A percentile compares a stretch with the other conserved stretches of the same genome.
These are phyloP conservation scores for Geoglossum cookeanum DNA, from an alignment of 2,329 filamentous ascomycete genomes.

Conservation along the genomic window DNA sequence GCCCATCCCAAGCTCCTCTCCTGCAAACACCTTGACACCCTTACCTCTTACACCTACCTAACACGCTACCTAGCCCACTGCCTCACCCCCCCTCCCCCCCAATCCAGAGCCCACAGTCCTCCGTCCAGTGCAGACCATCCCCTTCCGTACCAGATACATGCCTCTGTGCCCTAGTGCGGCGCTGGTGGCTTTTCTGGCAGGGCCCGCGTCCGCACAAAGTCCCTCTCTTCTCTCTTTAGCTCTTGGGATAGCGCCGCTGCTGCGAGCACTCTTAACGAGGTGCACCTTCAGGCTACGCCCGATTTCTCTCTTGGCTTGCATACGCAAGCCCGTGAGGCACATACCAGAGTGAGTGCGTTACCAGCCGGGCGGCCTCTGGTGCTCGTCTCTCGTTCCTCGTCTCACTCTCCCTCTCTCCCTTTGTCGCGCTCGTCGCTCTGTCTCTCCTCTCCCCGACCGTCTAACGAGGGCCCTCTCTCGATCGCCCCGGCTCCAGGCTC, in stretches of 20 bases:
- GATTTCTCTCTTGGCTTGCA: constrained; percentile 3
- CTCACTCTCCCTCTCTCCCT: too few relatives aligned
- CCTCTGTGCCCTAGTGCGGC: not conserved
- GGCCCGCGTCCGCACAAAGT: not conserved
- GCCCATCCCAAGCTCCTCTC: not conserved
- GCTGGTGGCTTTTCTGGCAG: not conserved
- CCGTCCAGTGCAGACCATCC: too few relatives aligned
- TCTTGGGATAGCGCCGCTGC: not conserved
- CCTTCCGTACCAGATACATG: too few relatives aligned
- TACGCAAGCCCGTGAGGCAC: not conserved
- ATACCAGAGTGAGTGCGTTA: not conserved
- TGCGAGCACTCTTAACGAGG: not conserved
- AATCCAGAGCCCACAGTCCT: too few relatives aligned
- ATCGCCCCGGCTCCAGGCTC: not conserved
- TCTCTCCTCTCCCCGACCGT: not conserved
- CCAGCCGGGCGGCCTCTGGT: not conserved
- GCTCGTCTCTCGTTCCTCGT: too few relatives aligned
- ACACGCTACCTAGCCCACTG: too few relatives aligned
- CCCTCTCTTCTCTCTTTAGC: not conserved
- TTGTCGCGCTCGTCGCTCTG: not conserved
- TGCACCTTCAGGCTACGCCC: not conserved
- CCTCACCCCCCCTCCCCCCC: too few relatives aligned
- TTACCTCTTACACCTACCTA: not conserved
- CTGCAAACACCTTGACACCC: not conserved
- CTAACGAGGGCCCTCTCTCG: not conserved